phyloP scores from a whole-genome alignment of 164 flowering plant species.

The Cinnamomum micranthum region DNA sequence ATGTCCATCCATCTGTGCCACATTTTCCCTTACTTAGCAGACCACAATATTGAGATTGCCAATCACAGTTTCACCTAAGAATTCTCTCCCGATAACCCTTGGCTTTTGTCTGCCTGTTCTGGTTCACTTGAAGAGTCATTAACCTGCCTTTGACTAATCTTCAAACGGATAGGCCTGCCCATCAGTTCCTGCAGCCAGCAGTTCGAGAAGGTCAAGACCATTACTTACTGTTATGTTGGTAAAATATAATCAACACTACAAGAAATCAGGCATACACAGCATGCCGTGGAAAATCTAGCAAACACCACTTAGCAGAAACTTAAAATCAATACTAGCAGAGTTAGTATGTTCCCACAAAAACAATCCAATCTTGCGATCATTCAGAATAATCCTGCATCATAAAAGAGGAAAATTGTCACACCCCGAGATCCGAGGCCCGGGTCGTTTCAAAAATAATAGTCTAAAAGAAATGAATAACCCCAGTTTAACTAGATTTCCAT shows the following conservation, averaged over 20 bases:
- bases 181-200: constrained; percentile 56
- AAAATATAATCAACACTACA: not conserved
- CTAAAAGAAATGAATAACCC: no score
- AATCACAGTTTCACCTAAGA: not conserved
- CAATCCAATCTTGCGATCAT: not conserved
- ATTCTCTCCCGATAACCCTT: constrained; percentile 19
- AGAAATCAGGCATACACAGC: no score
- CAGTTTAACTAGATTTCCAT: no score
- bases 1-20: not conserved
- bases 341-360: not conserved
- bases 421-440: no score
- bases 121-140: constrained; percentile 32
- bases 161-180: constrained; percentile 66
- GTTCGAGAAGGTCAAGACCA: constrained; percentile 1
- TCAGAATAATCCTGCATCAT: no score
- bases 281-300: not conserved
- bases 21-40: not conserved
- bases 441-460: no score
- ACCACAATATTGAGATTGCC: not conserved
- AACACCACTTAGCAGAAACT: not conserved
- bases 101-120: constrained; percentile 20
- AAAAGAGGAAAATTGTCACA: no score
- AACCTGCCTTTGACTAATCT: constrained; percentile 42
- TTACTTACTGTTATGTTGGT: not conserved
- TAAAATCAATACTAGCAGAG: not conserved